Conservation (phyloP, 1,139 yeast species). For the Diutina rugosa region DNA sequence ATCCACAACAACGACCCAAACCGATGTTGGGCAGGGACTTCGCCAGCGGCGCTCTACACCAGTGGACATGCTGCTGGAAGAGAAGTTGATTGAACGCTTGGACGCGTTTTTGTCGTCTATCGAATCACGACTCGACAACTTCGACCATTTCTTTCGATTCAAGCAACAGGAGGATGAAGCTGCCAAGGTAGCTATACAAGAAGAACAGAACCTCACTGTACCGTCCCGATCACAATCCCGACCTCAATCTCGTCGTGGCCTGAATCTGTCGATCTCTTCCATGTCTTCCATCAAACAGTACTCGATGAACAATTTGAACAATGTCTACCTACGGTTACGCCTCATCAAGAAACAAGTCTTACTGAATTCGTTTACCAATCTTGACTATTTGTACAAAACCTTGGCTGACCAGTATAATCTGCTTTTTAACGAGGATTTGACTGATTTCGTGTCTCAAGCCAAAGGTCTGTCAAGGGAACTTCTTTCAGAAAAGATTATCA, state of each 20-base stretch:
- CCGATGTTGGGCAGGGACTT: neutral
- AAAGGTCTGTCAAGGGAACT: slow-evolving; percentile 10
- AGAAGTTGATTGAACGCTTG: slow-evolving; percentile 33
- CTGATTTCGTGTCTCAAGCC: neutral
- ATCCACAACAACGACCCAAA: neutral
- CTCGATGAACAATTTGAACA: slow-evolving; percentile 21
- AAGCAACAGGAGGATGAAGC: slow-evolving; percentile 10
- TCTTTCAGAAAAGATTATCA: slow-evolving; percentile 30
- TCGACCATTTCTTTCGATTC: slow-evolving; percentile 37
- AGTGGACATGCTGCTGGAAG: slow-evolving; percentile 15
- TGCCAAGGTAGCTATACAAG: slow-evolving; percentile 3
- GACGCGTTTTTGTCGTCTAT: slow-evolving; percentile 41
- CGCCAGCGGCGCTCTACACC: neutral
- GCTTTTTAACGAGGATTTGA: slow-evolving; percentile 13
- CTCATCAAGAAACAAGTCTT: slow-evolving; percentile 29
- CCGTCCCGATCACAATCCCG: neutral
- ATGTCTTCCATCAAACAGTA: slow-evolving; percentile 19
- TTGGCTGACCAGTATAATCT: slow-evolving; percentile 45
- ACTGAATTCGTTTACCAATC: slow-evolving; percentile 27
- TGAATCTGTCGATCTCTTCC: slow-evolving; percentile 5
- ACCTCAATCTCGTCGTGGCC: neutral
- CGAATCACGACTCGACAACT: slow-evolving; percentile 36
- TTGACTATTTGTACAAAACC: slow-evolving; percentile 35
- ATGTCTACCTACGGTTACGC: slow-evolving; percentile 29
- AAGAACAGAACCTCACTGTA: neutral